These are phyloP conservation scores for Oldenlandia corymbosa DNA, from an alignment of 257 asterid genomes.

Conservation along the genomic window DNA sequence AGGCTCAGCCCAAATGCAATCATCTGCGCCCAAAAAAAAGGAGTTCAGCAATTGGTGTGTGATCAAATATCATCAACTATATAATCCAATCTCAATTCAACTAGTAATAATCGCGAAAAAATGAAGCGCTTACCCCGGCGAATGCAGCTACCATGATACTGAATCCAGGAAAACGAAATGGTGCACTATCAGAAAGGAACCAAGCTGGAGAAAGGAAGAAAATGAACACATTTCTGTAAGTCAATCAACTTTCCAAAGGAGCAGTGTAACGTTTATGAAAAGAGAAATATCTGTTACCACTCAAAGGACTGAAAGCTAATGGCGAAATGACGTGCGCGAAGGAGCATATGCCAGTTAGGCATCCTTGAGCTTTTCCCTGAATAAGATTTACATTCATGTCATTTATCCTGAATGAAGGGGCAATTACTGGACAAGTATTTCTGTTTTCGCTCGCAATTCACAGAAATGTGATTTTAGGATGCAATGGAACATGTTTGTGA, in stretches of 20 bases:
- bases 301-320: constrained; percentile 73
- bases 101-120: no score
- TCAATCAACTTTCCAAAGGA: neutral
- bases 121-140: constrained; percentile 50
- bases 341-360: constrained; percentile 75
- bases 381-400: neutral
- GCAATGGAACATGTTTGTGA: no score
- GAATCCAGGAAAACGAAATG: constrained; percentile 90
- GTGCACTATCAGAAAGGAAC: constrained; percentile 69
- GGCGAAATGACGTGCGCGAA: constrained; percentile 72
- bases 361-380: constrained; percentile 93
- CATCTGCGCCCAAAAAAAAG: constrained; percentile 45
- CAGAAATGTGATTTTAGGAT: no score
- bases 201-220: constrained; percentile 35
- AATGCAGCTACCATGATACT: constrained; percentile 72
- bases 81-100: no score
- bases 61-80: no score
- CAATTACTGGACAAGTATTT: no score
- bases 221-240: neutral
- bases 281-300: constrained; percentile 36
- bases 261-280: neutral
- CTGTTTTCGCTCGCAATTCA: no score
- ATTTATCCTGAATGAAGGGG: neutral
- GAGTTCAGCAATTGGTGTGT: neutral
- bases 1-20: constrained; percentile 65